Evolutionary conservation across 2,329 filamentous ascomycete genomes (phyloP).

Genomic region (Fusarium tuaranense): DNA sequence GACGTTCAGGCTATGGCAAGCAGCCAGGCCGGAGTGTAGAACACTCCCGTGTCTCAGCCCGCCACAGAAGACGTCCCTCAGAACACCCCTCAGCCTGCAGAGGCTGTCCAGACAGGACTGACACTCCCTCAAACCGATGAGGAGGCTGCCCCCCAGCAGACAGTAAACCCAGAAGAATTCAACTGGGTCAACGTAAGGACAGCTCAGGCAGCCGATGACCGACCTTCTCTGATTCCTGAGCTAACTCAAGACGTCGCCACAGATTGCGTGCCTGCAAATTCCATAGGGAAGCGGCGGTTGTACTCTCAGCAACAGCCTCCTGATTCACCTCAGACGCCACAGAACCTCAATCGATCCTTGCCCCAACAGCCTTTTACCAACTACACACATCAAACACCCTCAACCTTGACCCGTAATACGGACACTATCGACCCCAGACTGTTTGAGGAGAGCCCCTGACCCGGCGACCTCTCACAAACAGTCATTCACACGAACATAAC

Average conservation of each 20-base stretch:
- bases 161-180: background rate
- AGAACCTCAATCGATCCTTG: background rate
- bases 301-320: background rate
- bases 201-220: background rate
- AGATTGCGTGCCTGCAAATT: background rate
- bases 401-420: background rate
- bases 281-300: background rate
- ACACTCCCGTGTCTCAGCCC: constrained; percentile 15
- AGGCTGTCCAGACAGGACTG: background rate
- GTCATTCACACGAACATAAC: background rate
- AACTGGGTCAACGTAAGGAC: constrained; percentile 13
- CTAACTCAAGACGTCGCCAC: constrained; percentile 2
- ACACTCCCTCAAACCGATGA: background rate
- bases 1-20: background rate
- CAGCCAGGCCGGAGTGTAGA: constrained; percentile 20
- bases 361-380: background rate
- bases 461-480: background rate
- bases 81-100: background rate
- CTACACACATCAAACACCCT: background rate
- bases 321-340: background rate
- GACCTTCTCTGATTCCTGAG: background rate
- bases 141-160: background rate
- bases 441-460: background rate
- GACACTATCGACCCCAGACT: background rate
- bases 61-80: background rate